Evolutionary conservation across 2,329 filamentous ascomycete species (phyloP).

Genomic region (Didymellaceae sp.): DNA sequence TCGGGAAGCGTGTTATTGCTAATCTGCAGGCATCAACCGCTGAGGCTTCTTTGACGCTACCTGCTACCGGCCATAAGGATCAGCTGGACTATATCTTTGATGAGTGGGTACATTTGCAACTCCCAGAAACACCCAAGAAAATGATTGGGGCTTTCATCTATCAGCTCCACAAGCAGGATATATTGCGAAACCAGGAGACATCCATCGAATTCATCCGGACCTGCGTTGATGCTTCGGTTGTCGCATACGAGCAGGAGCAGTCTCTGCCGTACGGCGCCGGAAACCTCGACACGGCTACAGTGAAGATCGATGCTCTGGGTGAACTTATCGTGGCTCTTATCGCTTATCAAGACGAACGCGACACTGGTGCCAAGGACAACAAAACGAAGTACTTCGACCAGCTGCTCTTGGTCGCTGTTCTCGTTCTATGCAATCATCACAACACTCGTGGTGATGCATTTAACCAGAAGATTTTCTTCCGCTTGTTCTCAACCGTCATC

Average conservation of each 20-base stretch:
- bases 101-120: constrained; percentile 88
- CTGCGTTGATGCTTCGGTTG: constrained; percentile 80
- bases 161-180: constrained; percentile 76
- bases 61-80: constrained; percentile 69
- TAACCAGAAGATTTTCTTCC: constrained; percentile 89
- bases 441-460: constrained; percentile 80
- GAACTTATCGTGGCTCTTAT: constrained; percentile 80
- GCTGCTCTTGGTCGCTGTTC: constrained; percentile 75
- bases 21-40: constrained; percentile 67
- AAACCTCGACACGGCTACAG: constrained; percentile 65
- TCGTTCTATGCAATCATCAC: constrained; percentile 87
- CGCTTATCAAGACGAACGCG: constrained; percentile 69
- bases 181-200: constrained; percentile 77
- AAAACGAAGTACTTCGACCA: constrained; percentile 78
- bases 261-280: constrained; percentile 63
- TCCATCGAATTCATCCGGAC: constrained; percentile 80
- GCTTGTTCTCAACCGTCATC: constrained; percentile 83
- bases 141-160: constrained; percentile 77
- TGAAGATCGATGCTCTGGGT: constrained; percentile 79
- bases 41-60: constrained; percentile 61
- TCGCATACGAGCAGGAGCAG: constrained; percentile 75
- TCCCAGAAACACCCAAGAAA: constrained; percentile 76
- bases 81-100: constrained; percentile 95
- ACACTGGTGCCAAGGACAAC: constrained; percentile 64
- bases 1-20: constrained; percentile 74